Base-by-base conservation (phyloP, 805 yeast genomes). In the Komagataella kurtzmanii region DNA sequence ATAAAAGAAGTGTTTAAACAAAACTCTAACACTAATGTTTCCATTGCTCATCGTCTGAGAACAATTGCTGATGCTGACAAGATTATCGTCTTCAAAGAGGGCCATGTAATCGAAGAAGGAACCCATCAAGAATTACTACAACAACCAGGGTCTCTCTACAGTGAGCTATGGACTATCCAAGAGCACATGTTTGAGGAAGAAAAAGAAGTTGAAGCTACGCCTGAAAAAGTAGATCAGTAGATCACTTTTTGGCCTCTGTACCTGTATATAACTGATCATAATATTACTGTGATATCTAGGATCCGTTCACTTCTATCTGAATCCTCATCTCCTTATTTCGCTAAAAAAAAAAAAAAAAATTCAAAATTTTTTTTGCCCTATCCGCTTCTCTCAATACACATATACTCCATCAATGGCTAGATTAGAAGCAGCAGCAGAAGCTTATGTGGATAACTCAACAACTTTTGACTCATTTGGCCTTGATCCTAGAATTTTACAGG, bases 51-150 rank as follows among this genome's bases (percentile, higher is more conserved):
- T 64, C 70, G 99, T 56, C 72, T 91, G 61, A 76, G 97, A 63
- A 93, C 98, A 0, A 86, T 93, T 51, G 95, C 96, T 10, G 97
- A 91, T 63, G 75, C 96, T 2, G 97, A 93, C 61, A 88, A 87
- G 70, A 93, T 93, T 59, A 86, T 93, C 55, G 97, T 91, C 2
- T 70, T 93, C 54, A 76, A 81, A 51, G 75, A 77, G 50, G 99
- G 99, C 7, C 54, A 64, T 4, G 96, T 93, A 14, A 79, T 75
- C 46, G 99, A 93, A 63, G 91, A 88, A 65, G 99, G 99, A 43
- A 80, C 81, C 0, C 99, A 93, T 64, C 65, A 68, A 43, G 76
- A 72, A 21, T 73, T 93, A 36, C 64, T 93, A 49, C 66, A 63
- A 7, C 67, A 69, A 46, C 70, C 71, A 0, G 70, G 67, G 5